Conservation (phyloP, 78 protist genomes). For the Tieghemostelium lacteum region DNA sequence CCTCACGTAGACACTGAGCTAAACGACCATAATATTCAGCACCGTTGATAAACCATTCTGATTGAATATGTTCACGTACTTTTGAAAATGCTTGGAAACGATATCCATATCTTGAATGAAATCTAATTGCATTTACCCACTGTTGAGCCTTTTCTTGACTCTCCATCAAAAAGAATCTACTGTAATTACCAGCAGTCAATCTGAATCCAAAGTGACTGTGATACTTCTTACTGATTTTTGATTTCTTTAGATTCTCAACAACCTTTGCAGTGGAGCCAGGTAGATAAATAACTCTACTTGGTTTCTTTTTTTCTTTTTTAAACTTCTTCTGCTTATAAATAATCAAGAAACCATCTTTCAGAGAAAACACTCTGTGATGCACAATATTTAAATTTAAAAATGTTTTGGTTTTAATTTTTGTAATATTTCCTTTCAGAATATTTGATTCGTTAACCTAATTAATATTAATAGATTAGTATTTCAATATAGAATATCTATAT, state of each 20-base stretch:
- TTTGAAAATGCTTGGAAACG: slow-evolving; percentile 65
- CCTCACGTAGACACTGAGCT: slow-evolving; percentile 1
- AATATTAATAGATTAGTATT: not conserved
- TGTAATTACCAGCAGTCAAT: slow-evolving; percentile 19
- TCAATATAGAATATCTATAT: not conserved
- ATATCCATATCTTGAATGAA: slow-evolving; percentile 17
- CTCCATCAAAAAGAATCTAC: slow-evolving; percentile 32
- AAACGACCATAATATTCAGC: slow-evolving; percentile 16
- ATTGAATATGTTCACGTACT: not conserved
- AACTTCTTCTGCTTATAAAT: slow-evolving; percentile 3
- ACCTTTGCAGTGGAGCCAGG: slow-evolving; percentile 64
- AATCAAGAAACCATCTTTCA: slow-evolving; percentile 49
- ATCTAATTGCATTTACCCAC: slow-evolving; percentile 61
- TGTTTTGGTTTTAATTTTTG: slow-evolving; percentile 35
- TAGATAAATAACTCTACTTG: slow-evolving; percentile 19
- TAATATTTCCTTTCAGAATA: slow-evolving; percentile 14
- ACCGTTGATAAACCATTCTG: slow-evolving; percentile 64
- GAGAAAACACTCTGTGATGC: slow-evolving; percentile 23
- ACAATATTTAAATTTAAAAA: slow-evolving; percentile 20
- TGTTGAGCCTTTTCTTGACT: slow-evolving; percentile 14
- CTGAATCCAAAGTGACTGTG: slow-evolving; percentile 26
- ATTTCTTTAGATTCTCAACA: not conserved
- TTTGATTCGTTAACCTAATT: slow-evolving; percentile 1
- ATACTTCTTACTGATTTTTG: slow-evolving; percentile 17
- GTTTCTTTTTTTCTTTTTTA: slow-evolving; percentile 14